Conservation (phyloP, 1,284 basidiomycete species). For the Cryptococcus jaspeensis region DNA sequence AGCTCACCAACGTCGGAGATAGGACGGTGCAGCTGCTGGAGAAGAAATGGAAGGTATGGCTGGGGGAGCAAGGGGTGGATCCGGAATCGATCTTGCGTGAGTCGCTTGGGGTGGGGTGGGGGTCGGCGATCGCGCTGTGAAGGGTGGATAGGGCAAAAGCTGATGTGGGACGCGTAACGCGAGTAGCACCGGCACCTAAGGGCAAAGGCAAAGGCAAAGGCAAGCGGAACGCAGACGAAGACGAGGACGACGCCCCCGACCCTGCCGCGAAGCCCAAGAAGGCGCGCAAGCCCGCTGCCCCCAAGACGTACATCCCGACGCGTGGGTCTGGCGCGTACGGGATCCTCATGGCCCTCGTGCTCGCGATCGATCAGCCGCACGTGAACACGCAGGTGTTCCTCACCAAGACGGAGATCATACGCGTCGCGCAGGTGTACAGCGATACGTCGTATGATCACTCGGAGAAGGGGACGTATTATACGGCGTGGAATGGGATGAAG, state of each 20-base stretch:
- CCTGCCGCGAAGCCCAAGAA: constrained; percentile 10
- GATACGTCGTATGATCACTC: constrained; percentile 42
- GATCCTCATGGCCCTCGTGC: constrained; percentile 44
- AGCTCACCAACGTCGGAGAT: constrained; percentile 41
- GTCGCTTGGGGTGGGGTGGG: constrained; percentile 2
- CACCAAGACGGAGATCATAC: constrained; percentile 43
- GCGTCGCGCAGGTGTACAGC: constrained; percentile 38
- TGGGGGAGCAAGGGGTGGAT: constrained; percentile 34
- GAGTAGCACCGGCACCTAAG: not conserved
- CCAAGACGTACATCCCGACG: constrained; percentile 42
- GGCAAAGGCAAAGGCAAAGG: constrained; percentile 19
- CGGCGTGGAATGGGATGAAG: constrained; percentile 49
- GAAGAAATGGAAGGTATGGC: constrained; percentile 36
- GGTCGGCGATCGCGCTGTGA: not conserved
- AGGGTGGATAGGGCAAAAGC: too few species aligned
- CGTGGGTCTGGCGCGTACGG: constrained; percentile 44
- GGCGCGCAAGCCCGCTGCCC: constrained; percentile 12
- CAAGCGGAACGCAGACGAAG: constrained; percentile 4
- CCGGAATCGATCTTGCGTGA: constrained; percentile 26
- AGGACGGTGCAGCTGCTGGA: constrained; percentile 42
- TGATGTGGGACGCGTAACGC: too few species aligned
- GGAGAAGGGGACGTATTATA: constrained; percentile 43
- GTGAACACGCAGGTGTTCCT: constrained; percentile 33
- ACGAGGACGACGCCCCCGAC: constrained; percentile 9
- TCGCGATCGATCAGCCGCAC: constrained; percentile 33